Base-by-base conservation (phyloP, 2,329 filamentous ascomycete genomes). In the Cladosporium sp. region DNA sequence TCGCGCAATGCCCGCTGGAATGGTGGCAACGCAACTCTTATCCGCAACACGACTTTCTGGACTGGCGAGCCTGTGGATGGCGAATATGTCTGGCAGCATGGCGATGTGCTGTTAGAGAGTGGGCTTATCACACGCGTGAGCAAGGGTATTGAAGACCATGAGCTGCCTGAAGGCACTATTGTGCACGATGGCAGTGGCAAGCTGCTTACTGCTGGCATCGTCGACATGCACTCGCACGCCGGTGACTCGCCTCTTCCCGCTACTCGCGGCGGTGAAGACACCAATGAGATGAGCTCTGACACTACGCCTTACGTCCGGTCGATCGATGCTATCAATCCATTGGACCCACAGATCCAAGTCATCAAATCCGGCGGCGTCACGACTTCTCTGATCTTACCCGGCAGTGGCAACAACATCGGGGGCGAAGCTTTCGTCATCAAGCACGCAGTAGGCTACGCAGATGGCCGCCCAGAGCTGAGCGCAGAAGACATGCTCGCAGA, bases 311-410 rank as follows among this genome's bases (percentile, higher is more conserved):
- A 86, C 72, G 87, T 89, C 6, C 85, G 88, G 23, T 86, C 87
- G 10, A 86, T 90, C 52, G 89, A 91, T 71, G 86, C 83, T 2
- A 78, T 91, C 40, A 83, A 89, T 70, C 85, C 88, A 0, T 79
- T 86, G 14, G 89, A 91, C 71, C 84, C 82, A 16, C 88, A 90
- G 70, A 84, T 90, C 12, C 83, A 88, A 68, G 85, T 88, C 68
- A 91, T 91, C 80, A 90, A 90, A 71, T 89, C 87, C 0, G 89
- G 89, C 8, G 89, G 89, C n/a, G 88, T 91, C 0, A 91, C 89
- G 0, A 89, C 88, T 0, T 88, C 85, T 28, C 80, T 91, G 1
- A 79, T 91, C 4, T 80, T 91, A 0, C 89, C 89, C 1, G 89
- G 89, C 1, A 89, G 86, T 0, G 87, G 84, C n/a, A 91, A 75